Conservation (phyloP, 345 rosid genomes). For the Hypericum androsaemum region DNA sequence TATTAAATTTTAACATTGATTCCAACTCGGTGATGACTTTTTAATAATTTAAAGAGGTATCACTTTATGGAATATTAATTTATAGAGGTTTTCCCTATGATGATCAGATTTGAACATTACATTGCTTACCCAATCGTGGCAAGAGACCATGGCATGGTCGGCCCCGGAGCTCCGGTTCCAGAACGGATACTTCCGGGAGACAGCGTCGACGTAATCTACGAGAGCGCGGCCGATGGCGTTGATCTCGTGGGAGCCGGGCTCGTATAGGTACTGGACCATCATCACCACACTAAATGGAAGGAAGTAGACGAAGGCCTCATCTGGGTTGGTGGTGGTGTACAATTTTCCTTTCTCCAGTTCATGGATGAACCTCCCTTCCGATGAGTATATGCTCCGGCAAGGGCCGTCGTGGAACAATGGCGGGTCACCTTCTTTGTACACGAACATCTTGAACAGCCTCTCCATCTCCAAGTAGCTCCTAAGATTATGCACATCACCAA, state of each 20-base stretch:
- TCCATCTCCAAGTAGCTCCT: conserved; percentile 41
- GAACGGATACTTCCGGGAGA: conserved; percentile 42
- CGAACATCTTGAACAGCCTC: conserved; percentile 26
- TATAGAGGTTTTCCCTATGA: too few species aligned
- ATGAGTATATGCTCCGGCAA: conserved; percentile 29
- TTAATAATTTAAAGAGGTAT: too few species aligned
- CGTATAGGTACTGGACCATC: conserved; percentile 48
- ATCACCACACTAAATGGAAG: conserved; percentile 63
- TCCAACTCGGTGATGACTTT: too few species aligned
- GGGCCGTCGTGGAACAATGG: conserved; percentile 31
- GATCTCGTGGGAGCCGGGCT: conserved; percentile 25
- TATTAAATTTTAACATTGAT: too few species aligned
- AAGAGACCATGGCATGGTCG: conserved; percentile 77
- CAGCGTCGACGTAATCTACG: conserved; percentile 35
- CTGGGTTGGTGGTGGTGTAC: conserved; percentile 36
- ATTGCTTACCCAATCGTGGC: conserved; percentile 65
- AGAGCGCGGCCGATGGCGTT: conserved; percentile 36
- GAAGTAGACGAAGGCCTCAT: conserved; percentile 51
- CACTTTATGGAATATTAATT: too few species aligned
- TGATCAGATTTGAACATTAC: too few species aligned
- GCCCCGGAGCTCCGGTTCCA: conserved; percentile 76
- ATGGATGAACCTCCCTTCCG: conserved; percentile 29
- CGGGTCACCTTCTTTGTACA: conserved; percentile 31
- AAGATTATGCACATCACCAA: too few species aligned
- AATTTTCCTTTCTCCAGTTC: conserved; percentile 29